Evolutionary conservation across 768 basidiomycete species (phyloP).

Genomic region (Kwoniella dendrophila): DNA sequence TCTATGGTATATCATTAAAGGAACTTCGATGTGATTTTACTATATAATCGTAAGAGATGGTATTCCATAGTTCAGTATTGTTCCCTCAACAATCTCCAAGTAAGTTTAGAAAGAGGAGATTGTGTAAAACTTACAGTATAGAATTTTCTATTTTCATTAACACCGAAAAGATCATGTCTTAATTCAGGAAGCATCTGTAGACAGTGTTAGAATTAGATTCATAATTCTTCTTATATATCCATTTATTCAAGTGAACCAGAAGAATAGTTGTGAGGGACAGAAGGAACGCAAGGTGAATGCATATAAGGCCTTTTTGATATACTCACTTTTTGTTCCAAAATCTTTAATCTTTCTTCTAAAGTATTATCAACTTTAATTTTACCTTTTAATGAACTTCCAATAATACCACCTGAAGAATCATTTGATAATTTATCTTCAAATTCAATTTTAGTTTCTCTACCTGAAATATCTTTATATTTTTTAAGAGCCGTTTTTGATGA

Average conservation of each 20-base stretch:
- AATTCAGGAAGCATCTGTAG: slow-evolving; percentile 93
- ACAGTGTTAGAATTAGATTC: not conserved
- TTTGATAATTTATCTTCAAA: slow-evolving; percentile 68
- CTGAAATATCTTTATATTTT: slow-evolving; percentile 77
- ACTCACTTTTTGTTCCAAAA: slow-evolving; percentile 84
- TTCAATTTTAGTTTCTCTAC: slow-evolving; percentile 64
- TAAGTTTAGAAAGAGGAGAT: no score
- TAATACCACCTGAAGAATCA: slow-evolving; percentile 80
- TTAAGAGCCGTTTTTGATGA: slow-evolving; percentile 69
- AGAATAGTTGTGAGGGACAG: not conserved
- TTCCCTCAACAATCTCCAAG: no score
- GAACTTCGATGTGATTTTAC: no score
- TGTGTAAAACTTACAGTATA: slow-evolving; percentile 59
- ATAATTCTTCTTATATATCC: not conserved
- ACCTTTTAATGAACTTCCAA: slow-evolving; percentile 68
- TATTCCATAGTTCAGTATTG: no score
- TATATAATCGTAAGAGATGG: no score
- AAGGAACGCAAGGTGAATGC: not conserved
- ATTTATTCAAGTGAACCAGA: not conserved
- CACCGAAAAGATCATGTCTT: slow-evolving; percentile 81
- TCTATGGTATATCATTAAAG: no score
- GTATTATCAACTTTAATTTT: slow-evolving; percentile 93
- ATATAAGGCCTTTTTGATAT: not conserved
- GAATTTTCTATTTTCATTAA: slow-evolving; percentile 90
- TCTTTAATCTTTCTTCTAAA: slow-evolving; percentile 81